Percentiles rank a stretch among this genome's conserved stretches.
phyloP scores from a whole-genome alignment of 306 rosid genomes.

The Vachellia collinsii region DNA sequence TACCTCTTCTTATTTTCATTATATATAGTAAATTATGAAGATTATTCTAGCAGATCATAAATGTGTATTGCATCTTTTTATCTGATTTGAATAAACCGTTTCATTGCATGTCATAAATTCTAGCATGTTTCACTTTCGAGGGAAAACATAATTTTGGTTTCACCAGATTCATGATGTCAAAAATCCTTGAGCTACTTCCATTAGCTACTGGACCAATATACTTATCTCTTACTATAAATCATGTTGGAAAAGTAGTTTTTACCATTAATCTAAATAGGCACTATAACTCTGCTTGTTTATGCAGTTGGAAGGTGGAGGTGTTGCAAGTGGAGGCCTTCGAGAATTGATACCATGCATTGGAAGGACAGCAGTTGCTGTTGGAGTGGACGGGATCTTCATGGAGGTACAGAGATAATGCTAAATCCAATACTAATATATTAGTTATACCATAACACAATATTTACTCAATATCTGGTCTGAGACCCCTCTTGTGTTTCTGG shows the following conservation, averaged over 20 bases:
- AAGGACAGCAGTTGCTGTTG: constrained; percentile 95
- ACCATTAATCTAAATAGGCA: too few species aligned
- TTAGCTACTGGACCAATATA: background rate
- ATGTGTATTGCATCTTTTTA: constrained; percentile 7
- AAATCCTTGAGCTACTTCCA: constrained; percentile 6
- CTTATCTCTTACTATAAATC: too few species aligned
- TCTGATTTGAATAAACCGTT: background rate
- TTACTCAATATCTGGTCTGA: background rate
- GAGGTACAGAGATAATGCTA: constrained; percentile 60
- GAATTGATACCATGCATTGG: constrained; percentile 97
- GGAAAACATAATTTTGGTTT: constrained; percentile 15
- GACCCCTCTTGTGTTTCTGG: background rate
- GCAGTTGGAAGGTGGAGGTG: constrained; percentile 96
- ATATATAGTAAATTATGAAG: constrained; percentile 10
- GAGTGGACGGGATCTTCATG: constrained; percentile 98
- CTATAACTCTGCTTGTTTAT: constrained; percentile 39
- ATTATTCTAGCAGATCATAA: constrained; percentile 24
- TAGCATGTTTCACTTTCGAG: background rate
- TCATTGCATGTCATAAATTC: constrained; percentile 11
- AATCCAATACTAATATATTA: constrained; percentile 9
- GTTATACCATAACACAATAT: constrained; percentile 17
- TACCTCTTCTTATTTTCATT: background rate
- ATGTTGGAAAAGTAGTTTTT: too few species aligned
- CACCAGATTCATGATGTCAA: background rate
- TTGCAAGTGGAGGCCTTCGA: constrained; percentile 98